Evolutionary conservation across 495 filamentous ascomycete species (phyloP).

Genomic region (Neurospora intermedia): DNA sequence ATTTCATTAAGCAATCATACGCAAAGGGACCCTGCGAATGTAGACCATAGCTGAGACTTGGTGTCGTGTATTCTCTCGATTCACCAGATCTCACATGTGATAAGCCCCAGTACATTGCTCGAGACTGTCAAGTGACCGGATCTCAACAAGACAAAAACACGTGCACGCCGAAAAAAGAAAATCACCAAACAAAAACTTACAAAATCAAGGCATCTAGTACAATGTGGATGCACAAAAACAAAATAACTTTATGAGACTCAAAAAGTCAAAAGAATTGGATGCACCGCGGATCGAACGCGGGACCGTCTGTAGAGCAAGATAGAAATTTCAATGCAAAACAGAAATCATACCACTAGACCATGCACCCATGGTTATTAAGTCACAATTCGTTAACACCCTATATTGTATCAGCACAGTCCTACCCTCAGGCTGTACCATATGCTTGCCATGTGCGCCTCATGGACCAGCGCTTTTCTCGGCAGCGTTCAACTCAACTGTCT

Average conservation of each 20-base stretch:
- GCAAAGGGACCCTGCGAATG: neutral
- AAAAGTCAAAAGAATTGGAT: neutral
- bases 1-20: neutral
- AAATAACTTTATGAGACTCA: neutral
- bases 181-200: neutral
- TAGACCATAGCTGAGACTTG: neutral
- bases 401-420: neutral
- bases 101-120: neutral
- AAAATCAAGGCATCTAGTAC: neutral
- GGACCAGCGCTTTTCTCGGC: neutral
- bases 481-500: neutral
- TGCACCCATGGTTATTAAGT: conserved; percentile 1
- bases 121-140: neutral
- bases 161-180: no score
- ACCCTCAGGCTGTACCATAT: neutral
- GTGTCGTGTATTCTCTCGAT: neutral
- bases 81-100: neutral
- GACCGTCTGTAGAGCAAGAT: conserved; percentile 5
- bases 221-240: neutral
- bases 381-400: no score
- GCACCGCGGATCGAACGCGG: neutral
- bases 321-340: conserved; percentile 5
- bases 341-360: conserved; percentile 8
- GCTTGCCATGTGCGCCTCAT: neutral
- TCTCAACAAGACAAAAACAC: neutral